These are phyloP conservation scores for Zymoseptoria crescenta DNA, from an alignment of 2,329 filamentous ascomycete species.

Conservation along the genomic window DNA sequence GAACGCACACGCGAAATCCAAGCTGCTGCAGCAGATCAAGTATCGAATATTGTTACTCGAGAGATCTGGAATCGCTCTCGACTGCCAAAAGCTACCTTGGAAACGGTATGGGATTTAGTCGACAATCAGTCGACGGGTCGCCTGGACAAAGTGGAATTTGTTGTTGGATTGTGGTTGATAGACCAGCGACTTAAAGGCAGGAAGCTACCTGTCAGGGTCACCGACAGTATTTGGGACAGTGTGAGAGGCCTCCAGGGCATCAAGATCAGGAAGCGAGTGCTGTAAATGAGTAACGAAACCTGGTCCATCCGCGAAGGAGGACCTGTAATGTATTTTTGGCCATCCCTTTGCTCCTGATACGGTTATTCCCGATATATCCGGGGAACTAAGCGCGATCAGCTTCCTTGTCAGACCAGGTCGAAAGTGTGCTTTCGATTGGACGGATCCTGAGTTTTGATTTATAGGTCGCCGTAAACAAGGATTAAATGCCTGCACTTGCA, in stretches of 20 bases:
- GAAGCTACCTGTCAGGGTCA: conserved; percentile 65
- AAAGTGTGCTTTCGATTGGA: no score
- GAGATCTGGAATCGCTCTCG: conserved; percentile 71
- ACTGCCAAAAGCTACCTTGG: conserved; percentile 59
- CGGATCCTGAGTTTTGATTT: no score
- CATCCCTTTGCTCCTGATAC: no score
- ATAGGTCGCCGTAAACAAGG: no score
- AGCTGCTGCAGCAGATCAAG: conserved; percentile 29
- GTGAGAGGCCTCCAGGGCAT: conserved; percentile 42
- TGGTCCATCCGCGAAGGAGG: neutral
- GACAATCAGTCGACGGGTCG: conserved; percentile 49
- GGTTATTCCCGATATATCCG: no score
- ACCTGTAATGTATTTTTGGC: neutral
- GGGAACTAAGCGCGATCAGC: no score
- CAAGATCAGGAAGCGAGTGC: conserved; percentile 20
- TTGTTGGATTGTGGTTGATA: conserved; percentile 75
- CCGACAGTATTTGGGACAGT: conserved; percentile 69
- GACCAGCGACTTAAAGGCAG: conserved; percentile 72
- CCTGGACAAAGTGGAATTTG: conserved; percentile 63
- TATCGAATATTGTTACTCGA: conserved; percentile 60
- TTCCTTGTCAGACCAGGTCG: no score
- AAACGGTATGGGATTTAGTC: conserved; percentile 71
- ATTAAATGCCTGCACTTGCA: no score
- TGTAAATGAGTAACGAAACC: neutral
- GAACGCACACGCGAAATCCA: conserved; percentile 6